Evolutionary conservation across 331 rosid genomes (phyloP), one percentile per base, ranked within the genome.

Genomic region (Malus hybrid): DNA sequence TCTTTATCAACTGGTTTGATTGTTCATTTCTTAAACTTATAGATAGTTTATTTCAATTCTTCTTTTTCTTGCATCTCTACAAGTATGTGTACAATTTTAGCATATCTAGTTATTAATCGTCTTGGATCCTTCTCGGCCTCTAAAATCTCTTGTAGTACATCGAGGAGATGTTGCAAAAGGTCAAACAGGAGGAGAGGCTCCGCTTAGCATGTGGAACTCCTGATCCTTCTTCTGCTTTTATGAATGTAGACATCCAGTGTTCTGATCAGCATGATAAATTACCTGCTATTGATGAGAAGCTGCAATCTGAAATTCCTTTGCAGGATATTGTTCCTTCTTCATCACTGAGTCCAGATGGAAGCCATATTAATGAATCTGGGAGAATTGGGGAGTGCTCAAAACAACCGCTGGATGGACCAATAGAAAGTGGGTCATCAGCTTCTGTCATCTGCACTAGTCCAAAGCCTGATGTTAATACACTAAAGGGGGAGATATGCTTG

Each of bases 401-500:
- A 73, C 91, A 88, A 71, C 91, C 85, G 88, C 84, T 77, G 33
- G 91, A 84, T 76, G 89, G 82, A 71, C 85, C 71, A 57, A 55
- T 79, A 9, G 97, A 90, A 79, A 85, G 84, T 44, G 90, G 88
- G 22, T 82, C 93, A 68, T 83, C 97, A 74, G 86, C 89, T 48
- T 86, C 96, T 83, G 88, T 77, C 65, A 74, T 78, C 65, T 76
- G 81, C 79, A 78, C 85, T 50, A 69, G 81, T 73, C 82, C 78
- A 57, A 86, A 76, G 71, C 82, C 80, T 57, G 89, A 89, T 80
- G 78, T 88, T 83, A 81, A 83, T 13, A 80, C 86, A 84, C 75
- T 86, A 78, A 82, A 87, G 19, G 97, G 86, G 54, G 96, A 89
- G 79, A 86, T 92, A 82, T 90, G 93, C 90, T 82, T 92, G 88